Base-by-base conservation (phyloP, 257 asterid genomes). In the Nicotiana benthamiana region DNA sequence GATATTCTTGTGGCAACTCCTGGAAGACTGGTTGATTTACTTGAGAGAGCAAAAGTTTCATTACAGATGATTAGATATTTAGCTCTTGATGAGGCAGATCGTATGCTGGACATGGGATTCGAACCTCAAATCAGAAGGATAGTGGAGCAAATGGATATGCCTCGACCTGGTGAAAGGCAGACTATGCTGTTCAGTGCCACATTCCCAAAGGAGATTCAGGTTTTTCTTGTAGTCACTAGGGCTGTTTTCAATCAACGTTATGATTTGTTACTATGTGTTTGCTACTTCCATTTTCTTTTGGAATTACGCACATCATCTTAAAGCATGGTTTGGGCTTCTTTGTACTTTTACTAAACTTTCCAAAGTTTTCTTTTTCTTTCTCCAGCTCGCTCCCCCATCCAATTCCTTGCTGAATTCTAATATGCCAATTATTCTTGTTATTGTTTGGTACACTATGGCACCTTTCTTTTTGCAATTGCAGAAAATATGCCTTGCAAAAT, bases 1-100 rank as follows among this genome's bases (percentile, higher is more conserved):
- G 98, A 94, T 85, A 92, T 94, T 90, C 89, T 94, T 86, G 98
- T 94, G 86, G 98, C 98, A 64, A 94, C 98, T 66, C 98, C 98
- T 28, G 98, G 98, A 74, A 88, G 97, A 88, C 87, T 94, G 86
- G 97, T 94, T n/a, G 98, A 94, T 86, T 83, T 94, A 90, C 95
- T 94, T 54, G 98, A 94, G 89, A 90, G 98, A 84, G 98, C 95
- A 79, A 92, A 86, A 87, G 95, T 92, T 75, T 90, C 97, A 66
- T 85, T 94, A 81, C 89, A 91, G 83, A 88, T 91, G 97, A 91
- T 94, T 60, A 88, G 91, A 83, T 94, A 91, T 82, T 88, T 94
- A 87, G 98, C 98, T 84, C 97, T 92, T 80, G 98, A 94, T 75
- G 98, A 94, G 88, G 98, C 98, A 22, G 98, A 94, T 84, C 86